These are phyloP conservation scores for Sophora flavescens DNA, from an alignment of 306 rosid genomes.

Conservation along the genomic window DNA sequence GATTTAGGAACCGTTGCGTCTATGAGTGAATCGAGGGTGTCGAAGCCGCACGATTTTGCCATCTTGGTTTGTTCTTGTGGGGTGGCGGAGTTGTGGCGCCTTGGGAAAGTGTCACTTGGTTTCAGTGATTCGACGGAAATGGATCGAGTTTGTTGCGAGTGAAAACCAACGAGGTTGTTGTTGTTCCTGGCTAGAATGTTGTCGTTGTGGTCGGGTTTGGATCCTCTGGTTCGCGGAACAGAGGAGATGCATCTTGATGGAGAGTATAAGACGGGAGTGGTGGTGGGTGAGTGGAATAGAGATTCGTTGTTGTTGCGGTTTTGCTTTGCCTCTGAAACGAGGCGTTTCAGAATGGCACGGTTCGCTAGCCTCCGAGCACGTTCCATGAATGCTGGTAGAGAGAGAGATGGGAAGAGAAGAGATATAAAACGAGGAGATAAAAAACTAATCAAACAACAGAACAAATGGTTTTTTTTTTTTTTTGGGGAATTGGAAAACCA, in stretches of 20 bases:
- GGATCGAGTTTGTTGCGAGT: constrained; percentile 65
- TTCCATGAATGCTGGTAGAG: constrained; percentile 68
- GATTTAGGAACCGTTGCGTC: constrained; percentile 97
- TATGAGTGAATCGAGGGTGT: constrained; percentile 69
- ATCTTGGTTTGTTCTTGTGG: constrained; percentile 83
- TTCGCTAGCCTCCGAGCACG: constrained; percentile 93
- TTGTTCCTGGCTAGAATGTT: constrained; percentile 39
- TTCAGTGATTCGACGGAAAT: constrained; percentile 84
- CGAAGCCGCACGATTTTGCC: constrained; percentile 73
- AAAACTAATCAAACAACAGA: not conserved
- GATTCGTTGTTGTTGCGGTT: constrained; percentile 67
- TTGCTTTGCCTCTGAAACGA: constrained; percentile 80
- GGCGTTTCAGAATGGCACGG: constrained; percentile 85
- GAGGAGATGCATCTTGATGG: constrained; percentile 77
- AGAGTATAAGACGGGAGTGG: constrained; percentile 64
- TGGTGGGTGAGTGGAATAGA: constrained; percentile 50
- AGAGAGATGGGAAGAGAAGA: not conserved
- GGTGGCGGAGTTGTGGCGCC: constrained; percentile 97
- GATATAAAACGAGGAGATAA: not conserved
- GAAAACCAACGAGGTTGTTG: constrained; percentile 28
- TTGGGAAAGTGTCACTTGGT: constrained; percentile 87
- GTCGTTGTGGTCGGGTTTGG: constrained; percentile 49
- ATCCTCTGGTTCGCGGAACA: constrained; percentile 49
- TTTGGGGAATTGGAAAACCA: not conserved
- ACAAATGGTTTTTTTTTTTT: constrained; percentile 6